Percentiles rank a stretch among this genome's conserved stretches.
Conservation (phyloP, 768 basidiomycete species). For the Lyophyllum atratum region DNA sequence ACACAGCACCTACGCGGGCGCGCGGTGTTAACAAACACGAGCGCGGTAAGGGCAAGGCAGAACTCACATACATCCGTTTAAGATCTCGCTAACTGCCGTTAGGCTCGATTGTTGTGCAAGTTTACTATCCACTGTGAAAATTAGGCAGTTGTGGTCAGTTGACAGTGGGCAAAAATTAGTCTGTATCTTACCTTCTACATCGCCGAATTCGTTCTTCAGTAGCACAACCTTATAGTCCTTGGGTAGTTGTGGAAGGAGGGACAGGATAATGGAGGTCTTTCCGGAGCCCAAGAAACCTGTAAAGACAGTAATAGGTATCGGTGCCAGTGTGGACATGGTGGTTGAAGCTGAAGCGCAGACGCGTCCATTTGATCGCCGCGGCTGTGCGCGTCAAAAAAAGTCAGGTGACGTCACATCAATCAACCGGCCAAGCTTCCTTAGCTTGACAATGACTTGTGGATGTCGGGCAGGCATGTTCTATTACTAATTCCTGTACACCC, state of each 20-base stretch:
- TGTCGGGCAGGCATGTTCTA: not conserved
- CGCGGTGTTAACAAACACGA: not conserved
- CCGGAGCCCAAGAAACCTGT: slow-evolving; percentile 92
- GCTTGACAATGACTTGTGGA: not conserved
- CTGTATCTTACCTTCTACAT: slow-evolving; percentile 90
- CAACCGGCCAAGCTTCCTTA: not conserved
- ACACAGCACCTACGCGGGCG: slow-evolving; percentile 75
- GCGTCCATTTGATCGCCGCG: no score
- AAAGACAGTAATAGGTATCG: slow-evolving; percentile 90
- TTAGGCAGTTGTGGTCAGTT: not conserved
- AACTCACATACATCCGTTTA: slow-evolving; percentile 93
- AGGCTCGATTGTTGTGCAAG: slow-evolving; percentile 84
- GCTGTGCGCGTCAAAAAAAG: no score
- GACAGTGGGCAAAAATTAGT: no score
- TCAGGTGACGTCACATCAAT: slow-evolving; percentile 1
- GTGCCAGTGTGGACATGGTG: slow-evolving; percentile 7
- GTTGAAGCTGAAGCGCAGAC: not conserved
- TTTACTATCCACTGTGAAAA: slow-evolving; percentile 77
- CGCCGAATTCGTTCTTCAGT: slow-evolving; percentile 96
- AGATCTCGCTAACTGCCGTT: slow-evolving; percentile 87
- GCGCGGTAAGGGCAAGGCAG: not conserved
- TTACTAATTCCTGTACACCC: not conserved
- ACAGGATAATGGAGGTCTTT: slow-evolving; percentile 81
- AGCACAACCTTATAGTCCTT: slow-evolving; percentile 87
- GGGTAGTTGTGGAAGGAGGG: slow-evolving; percentile 79